Conservation (phyloP, 2,329 filamentous ascomycete genomes). For the Aspergillus pseudoviridinutans region DNA sequence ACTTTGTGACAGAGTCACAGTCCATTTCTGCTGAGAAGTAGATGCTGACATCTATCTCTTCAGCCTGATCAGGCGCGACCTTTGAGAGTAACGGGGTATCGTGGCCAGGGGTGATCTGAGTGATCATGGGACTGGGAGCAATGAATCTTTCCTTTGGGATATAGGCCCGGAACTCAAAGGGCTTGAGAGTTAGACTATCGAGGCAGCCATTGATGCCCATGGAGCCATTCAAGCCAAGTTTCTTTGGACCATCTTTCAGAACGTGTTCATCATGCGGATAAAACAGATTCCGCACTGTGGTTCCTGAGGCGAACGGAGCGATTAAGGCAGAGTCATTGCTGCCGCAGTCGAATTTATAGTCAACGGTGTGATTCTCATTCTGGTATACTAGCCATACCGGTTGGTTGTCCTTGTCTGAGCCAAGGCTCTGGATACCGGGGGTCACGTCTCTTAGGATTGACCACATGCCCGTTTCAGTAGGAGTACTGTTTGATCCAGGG, state of each 20-base stretch:
- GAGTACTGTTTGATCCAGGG: slow-evolving; percentile 50
- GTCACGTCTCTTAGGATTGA: slow-evolving; percentile 53
- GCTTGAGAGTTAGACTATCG: slow-evolving; percentile 47
- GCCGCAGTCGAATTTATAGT: slow-evolving; percentile 58
- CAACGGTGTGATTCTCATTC: slow-evolving; percentile 45
- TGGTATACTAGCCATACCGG: slow-evolving; percentile 45
- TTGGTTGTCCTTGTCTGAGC: slow-evolving; percentile 41
- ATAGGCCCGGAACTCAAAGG: slow-evolving; percentile 59
- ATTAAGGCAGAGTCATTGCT: slow-evolving; percentile 49
- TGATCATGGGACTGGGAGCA: slow-evolving; percentile 55
- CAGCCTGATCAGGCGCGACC: slow-evolving; percentile 36
- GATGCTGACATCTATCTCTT: slow-evolving; percentile 50
- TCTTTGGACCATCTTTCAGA: slow-evolving; percentile 45
- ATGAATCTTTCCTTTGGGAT: slow-evolving; percentile 52
- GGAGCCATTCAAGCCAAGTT: slow-evolving; percentile 47
- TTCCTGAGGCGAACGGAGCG: slow-evolving; percentile 52
- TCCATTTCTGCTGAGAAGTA: slow-evolving; percentile 60
- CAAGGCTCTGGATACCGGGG: slow-evolving; percentile 51
- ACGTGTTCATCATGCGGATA: slow-evolving; percentile 56
- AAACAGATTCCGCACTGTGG: slow-evolving; percentile 60
- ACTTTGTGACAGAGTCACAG: slow-evolving; percentile 51
- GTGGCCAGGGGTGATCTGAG: slow-evolving; percentile 58
- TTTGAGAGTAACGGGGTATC: slow-evolving; percentile 54
- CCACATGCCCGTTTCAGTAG: slow-evolving; percentile 59
- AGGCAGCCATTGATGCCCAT: slow-evolving; percentile 54